Base-by-base conservation (phyloP, 2,329 filamentous ascomycete species). In the Lomentospora prolificans region DNA sequence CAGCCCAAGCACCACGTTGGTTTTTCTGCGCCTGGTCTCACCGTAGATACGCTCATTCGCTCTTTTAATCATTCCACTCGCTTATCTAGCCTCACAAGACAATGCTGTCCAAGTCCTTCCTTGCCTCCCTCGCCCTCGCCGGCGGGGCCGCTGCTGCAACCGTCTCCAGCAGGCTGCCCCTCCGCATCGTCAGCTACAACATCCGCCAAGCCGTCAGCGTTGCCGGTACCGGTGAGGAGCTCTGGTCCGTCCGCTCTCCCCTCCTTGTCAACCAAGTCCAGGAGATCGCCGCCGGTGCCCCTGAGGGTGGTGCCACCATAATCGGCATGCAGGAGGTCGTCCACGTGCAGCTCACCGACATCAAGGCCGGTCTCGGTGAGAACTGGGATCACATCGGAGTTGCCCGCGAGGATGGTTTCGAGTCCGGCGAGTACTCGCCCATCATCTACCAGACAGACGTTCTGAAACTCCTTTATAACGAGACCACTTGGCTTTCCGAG, bases 351-450 rank as follows among this genome's bases (percentile, higher is more conserved):
- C 69, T 89, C 4, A 53, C 70, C 8, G 83, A 87, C 60, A 75
- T 89, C 51, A 70, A 81, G 51, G 55, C 61, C 4, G 70, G 71
- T 0, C 70, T 89, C 1, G 82, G 82, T 12, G 48, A 66, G 10
- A 61, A 65, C 2, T 89, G 85, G 85, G 65, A 70, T 0, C 76
- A 82, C 61, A 76, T 88, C 51, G 86, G 86, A 24, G 76, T 81
- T 1, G 86, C 85, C 7, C 79, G 86, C 25, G 80, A 86, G 56
- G 78, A 86, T 64, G 86, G 87, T 33, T 70, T 76, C 22, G 65
- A 76, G 51, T 75, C 75, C 4, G 90, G 89, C 57, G 90, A 95
- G 70, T 91, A 89, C 71, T 87, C 84, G 9, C 89, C 89, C 17
- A 82, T 95, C 59, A 78, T 95, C 62, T 95, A 89, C 70, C 81